These are phyloP conservation scores for Strobilomyces confusus DNA, from an alignment of 768 basidiomycete genomes.

Conservation along the genomic window DNA sequence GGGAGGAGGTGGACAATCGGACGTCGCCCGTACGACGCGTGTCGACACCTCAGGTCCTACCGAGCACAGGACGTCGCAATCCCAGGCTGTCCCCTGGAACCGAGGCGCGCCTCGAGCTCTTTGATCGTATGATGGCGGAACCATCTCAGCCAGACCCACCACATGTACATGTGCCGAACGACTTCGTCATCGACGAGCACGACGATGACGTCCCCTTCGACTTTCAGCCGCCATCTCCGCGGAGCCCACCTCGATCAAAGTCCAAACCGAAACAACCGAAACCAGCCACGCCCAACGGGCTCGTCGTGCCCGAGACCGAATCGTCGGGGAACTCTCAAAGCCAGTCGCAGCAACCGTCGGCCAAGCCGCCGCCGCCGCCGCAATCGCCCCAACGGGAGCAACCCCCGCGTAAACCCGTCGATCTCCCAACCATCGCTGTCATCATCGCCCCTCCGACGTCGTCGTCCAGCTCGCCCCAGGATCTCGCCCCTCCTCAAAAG, in stretches of 20 bases:
- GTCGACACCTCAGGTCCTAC: slow-evolving; percentile 2
- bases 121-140: slow-evolving; percentile 24
- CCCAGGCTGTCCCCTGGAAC: slow-evolving; percentile 27
- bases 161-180: background rate
- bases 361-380: background rate
- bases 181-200: background rate
- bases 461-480: slow-evolving; percentile 6
- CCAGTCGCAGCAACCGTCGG: slow-evolving; percentile 13
- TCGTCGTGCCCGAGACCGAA: slow-evolving; percentile 33
- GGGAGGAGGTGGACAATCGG: background rate
- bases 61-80: background rate
- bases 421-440: slow-evolving; percentile 20
- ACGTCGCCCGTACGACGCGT: background rate
- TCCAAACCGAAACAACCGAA: slow-evolving; percentile 1
- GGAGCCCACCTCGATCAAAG: slow-evolving; percentile 4
- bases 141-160: background rate
- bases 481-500: slow-evolving; percentile 1
- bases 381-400: background rate
- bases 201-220: background rate
- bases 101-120: slow-evolving; percentile 25
- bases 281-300: slow-evolving; percentile 10
- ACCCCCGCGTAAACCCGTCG: background rate
- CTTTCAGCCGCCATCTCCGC: slow-evolving; percentile 1
- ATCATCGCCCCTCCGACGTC: slow-evolving; percentile 9
- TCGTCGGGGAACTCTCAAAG: slow-evolving; percentile 23